Evolutionary conservation across 2,329 filamentous ascomycete genomes (phyloP), one percentile per base, ranked within the genome.

Genomic region (Botryotinia globosa): DNA sequence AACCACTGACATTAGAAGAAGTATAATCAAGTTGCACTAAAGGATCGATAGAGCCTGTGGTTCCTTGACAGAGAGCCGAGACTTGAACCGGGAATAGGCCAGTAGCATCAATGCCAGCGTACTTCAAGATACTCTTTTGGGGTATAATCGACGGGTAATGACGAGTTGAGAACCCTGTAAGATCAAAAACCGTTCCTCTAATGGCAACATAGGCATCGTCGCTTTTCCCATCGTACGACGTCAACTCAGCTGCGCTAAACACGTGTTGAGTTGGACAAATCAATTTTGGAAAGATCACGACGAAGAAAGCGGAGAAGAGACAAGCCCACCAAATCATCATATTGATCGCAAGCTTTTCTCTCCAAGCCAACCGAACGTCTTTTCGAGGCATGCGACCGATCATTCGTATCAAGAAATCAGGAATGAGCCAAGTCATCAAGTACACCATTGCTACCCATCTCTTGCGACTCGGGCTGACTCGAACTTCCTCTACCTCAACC

Each of bases 311-410:
- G 42, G 93, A 90, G 66, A 92, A 82, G 25, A 84, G 85, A 83
- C 95, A 98, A 80, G 87, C 89, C 73, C 95, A 84, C 96, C 97
- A 99, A 81, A 99, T 99, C 80, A 98, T 87, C 81, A 99, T 86
- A 85, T 99, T 99, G 87, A 99, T 99, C 71, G 96, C 95, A 73
- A 99, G 82, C 86, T 99, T 99, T 82, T 99, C 96, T 80, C 96
- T 88, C 96, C 96, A 99, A 0, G 96, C 96, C 81, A 92, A 87
- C 37, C 94, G 92, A 14, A 99, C 90, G 81, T 99, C 96, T 81
- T 97, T 97, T 74, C 96, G 92, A 74, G 92, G 88, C 91, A 98
- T 98, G 69, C 92, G 88, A 34, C 95, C 95, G 58, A 97, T 74
- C 78, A 86, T 85, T 71, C 89, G 88, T 80, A 98, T 92, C 61